Evolutionary conservation across 768 basidiomycete species (phyloP).

Genomic region (Pulveroboletus sp.): DNA sequence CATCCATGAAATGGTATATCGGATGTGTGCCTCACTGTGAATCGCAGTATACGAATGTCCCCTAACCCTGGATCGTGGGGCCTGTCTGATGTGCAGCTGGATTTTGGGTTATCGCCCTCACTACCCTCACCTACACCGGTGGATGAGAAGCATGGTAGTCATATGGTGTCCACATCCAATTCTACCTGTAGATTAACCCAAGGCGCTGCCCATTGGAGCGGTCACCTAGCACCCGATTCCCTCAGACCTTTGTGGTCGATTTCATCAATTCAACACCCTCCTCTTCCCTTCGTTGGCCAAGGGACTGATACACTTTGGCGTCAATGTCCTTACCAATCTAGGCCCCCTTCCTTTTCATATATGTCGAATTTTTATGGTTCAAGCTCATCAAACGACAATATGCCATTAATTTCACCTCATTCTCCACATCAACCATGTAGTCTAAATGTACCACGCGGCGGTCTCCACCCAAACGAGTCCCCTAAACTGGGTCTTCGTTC

Average conservation of each 20-base stretch:
- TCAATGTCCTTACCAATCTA: background rate
- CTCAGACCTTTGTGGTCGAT: background rate
- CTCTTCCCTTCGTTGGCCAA: background rate
- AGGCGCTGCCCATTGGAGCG: background rate
- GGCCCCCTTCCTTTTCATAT: background rate
- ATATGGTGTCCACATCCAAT: background rate
- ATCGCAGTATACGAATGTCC: background rate
- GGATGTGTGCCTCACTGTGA: background rate
- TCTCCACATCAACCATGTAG: background rate
- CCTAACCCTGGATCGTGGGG: background rate
- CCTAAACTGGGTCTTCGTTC: too few species aligned
- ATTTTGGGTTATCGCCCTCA: background rate
- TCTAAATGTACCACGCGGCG: background rate
- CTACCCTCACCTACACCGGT: too few species aligned
- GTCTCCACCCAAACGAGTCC: background rate
- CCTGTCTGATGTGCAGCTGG: background rate
- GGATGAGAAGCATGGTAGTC: background rate
- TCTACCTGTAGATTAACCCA: too few species aligned
- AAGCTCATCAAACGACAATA: background rate
- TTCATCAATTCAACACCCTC: background rate
- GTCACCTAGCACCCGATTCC: background rate
- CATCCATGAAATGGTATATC: background rate
- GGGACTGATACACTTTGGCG: background rate
- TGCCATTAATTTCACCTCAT: too few species aligned
- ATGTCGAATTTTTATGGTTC: background rate